phyloP scores from a whole-genome alignment of 129 eudicot species.

The Ambrosia trifida region DNA sequence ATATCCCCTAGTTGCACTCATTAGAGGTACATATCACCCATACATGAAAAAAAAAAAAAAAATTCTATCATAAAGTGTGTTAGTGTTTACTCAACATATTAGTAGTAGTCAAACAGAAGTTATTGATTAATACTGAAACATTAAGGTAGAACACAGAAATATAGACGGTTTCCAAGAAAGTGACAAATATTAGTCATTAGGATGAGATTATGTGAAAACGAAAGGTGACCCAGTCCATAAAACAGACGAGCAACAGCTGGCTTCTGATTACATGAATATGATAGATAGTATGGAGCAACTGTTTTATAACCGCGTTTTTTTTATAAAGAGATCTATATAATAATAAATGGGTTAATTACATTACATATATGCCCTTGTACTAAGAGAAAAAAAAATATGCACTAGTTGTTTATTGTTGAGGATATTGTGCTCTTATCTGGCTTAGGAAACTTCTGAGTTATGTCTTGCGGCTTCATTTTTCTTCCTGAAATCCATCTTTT shows the following conservation, averaged over 20 bases:
- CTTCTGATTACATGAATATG: background rate
- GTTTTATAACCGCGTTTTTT: conserved; percentile 5
- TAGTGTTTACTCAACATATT: too few relatives aligned
- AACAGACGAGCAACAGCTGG: conserved; percentile 6
- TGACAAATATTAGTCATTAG: background rate
- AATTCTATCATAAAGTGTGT: too few relatives aligned
- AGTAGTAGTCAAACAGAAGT: background rate
- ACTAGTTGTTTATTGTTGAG: background rate
- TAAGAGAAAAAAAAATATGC: background rate
- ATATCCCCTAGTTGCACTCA: too few relatives aligned
- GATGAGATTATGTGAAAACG: background rate
- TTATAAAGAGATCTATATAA: background rate
- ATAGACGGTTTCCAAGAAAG: background rate
- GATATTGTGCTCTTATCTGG: conserved; percentile 28
- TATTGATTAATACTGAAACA: background rate
- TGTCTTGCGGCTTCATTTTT: conserved; percentile 12
- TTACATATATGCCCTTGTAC: background rate
- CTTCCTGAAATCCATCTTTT: conserved; percentile 33
- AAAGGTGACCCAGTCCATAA: background rate
- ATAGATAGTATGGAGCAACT: background rate
- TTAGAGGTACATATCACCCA: too few relatives aligned
- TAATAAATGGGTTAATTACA: background rate
- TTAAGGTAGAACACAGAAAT: background rate
- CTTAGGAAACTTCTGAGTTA: conserved; percentile 39
- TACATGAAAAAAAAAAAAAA: too few relatives aligned